phyloP scores from a whole-genome alignment of 2,329 filamentous ascomycete species.

The Aspergillus viridinutans region DNA sequence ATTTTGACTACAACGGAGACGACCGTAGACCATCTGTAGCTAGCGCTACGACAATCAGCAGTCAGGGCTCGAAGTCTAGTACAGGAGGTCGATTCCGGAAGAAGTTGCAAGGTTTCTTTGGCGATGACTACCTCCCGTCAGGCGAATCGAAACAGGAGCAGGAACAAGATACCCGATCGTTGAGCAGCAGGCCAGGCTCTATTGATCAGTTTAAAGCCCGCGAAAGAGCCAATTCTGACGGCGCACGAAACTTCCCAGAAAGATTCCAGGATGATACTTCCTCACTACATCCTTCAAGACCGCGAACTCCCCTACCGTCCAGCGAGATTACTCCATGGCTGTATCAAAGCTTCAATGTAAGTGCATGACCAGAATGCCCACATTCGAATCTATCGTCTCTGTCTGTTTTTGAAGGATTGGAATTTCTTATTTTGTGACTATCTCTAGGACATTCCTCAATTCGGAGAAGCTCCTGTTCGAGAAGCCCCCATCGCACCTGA shows the following conservation, averaged over 20 bases:
- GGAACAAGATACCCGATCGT: conserved; percentile 59
- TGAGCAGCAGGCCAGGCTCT: conserved; percentile 22
- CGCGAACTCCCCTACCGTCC: conserved; percentile 78
- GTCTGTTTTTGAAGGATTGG: neutral
- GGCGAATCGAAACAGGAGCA: conserved; percentile 60
- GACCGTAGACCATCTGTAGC: conserved; percentile 81
- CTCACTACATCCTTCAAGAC: conserved; percentile 72
- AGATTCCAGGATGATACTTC: conserved; percentile 48
- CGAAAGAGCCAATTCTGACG: conserved; percentile 78
- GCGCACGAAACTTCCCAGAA: conserved; percentile 55
- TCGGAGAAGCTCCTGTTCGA: conserved; percentile 73
- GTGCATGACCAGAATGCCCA: conserved; percentile 23
- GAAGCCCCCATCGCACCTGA: conserved; percentile 66
- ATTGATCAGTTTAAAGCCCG: conserved; percentile 56
- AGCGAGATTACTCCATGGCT: conserved; percentile 97
- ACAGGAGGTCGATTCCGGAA: conserved; percentile 67
- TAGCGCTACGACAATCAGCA: conserved; percentile 82
- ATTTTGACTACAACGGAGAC: conserved; percentile 60
- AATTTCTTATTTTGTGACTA: neutral
- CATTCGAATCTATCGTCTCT: neutral
- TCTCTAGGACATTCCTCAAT: conserved; percentile 65
- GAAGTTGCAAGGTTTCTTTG: conserved; percentile 87
- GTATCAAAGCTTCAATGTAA: conserved; percentile 78
- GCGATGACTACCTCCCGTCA: conserved; percentile 74
- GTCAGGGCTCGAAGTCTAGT: conserved; percentile 72